Conservation (phyloP, 352 stramenopile genomes). For the Phytophthora uliginosa region DNA sequence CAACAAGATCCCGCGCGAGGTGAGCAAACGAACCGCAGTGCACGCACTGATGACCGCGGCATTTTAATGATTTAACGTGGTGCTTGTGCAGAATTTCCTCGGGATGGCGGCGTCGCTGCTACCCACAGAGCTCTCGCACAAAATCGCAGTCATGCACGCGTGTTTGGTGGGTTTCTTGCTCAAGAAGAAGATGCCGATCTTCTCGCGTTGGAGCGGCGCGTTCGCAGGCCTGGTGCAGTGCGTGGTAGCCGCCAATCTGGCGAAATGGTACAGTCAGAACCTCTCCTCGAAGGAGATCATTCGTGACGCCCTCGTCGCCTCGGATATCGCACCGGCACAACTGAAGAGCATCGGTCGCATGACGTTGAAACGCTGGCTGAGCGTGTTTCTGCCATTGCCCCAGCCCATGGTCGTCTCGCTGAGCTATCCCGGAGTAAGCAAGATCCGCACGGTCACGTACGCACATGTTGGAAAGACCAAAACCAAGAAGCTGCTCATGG, state of each 20-base stretch:
- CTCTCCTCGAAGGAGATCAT: conserved; percentile 56
- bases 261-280: conserved; percentile 53
- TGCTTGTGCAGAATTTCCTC: conserved; percentile 49
- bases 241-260: conserved; percentile 53
- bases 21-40: conserved; percentile 11
- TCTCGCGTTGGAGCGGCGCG: conserved; percentile 62
- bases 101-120: conserved; percentile 51
- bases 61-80: conserved; percentile 12
- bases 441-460: conserved; percentile 56
- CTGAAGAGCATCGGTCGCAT: conserved; percentile 51
- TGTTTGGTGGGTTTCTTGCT: conserved; percentile 47
- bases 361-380: conserved; percentile 56
- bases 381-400: conserved; percentile 63
- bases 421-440: conserved; percentile 58
- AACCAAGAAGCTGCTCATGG: conserved; percentile 64
- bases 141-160: conserved; percentile 52
- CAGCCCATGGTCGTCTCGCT: conserved; percentile 55
- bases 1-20: conserved; percentile 53
- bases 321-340: conserved; percentile 42
- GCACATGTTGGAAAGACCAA: conserved; percentile 66
- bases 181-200: conserved; percentile 56
- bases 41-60: neutral
- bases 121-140: conserved; percentile 65
- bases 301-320: conserved; percentile 40
- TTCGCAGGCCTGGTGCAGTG: conserved; percentile 56